Percentiles rank a stretch among this genome's conserved stretches.
Evolutionary conservation across 306 rosid genomes (phyloP).

Genomic region (Lathyrus tuberosus): DNA sequence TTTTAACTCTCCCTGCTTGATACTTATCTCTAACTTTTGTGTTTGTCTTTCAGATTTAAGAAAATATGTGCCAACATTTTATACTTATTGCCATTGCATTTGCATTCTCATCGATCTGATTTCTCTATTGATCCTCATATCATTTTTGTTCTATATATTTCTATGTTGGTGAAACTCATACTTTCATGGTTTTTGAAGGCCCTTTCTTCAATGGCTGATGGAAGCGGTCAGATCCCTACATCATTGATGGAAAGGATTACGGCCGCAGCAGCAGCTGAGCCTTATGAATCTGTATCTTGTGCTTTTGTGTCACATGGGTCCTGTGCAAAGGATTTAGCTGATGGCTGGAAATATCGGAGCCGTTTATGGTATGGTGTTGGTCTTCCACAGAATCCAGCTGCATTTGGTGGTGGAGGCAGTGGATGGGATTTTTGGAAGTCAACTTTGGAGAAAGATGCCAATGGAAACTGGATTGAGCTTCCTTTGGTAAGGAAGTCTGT

Average conservation of each 20-base stretch:
- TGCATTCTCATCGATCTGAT: slow-evolving; percentile 35
- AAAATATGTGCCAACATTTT: slow-evolving; percentile 4
- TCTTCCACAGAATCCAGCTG: slow-evolving; percentile 60
- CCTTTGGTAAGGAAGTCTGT: slow-evolving; percentile 90
- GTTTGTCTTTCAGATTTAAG: slow-evolving; percentile 24
- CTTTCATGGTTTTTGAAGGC: slow-evolving; percentile 57
- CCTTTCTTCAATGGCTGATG: slow-evolving; percentile 86
- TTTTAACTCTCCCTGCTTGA: background rate
- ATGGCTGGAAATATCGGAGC: slow-evolving; percentile 94
- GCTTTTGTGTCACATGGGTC: slow-evolving; percentile 99
- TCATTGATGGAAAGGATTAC: slow-evolving; percentile 80
- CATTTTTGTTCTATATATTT: slow-evolving; percentile 33
- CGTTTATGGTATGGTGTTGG: slow-evolving; percentile 95
- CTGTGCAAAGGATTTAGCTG: slow-evolving; percentile 75
- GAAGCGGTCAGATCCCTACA: slow-evolving; percentile 75
- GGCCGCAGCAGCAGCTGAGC: slow-evolving; percentile 99
- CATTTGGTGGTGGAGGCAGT: slow-evolving; percentile 91
- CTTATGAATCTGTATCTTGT: slow-evolving; percentile 84
- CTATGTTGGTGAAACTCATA: slow-evolving; percentile 40
- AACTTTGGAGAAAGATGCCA: slow-evolving; percentile 82
- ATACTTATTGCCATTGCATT: slow-evolving; percentile 23
- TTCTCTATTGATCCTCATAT: slow-evolving; percentile 17
- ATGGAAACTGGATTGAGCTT: slow-evolving; percentile 90
- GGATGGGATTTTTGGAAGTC: slow-evolving; percentile 89
- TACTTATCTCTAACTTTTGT: slow-evolving; percentile 24